Conservation (phyloP, 1,284 basidiomycete genomes). For the Thelephora terrestris region DNA sequence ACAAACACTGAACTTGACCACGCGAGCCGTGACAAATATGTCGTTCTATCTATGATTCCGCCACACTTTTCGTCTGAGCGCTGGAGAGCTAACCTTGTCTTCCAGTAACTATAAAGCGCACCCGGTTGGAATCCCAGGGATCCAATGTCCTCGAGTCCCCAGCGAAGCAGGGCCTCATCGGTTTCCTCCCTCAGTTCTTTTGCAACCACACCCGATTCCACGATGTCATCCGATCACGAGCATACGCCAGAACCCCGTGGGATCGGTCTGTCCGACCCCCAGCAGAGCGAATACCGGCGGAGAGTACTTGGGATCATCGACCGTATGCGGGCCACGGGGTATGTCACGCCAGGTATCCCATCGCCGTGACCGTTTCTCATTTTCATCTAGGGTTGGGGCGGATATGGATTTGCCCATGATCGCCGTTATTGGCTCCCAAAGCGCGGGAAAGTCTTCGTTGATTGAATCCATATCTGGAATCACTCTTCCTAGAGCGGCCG, state of each 20-base stretch:
- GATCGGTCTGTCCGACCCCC: slow-evolving; percentile 37
- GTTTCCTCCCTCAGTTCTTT: too few relatives aligned
- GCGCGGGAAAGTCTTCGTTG: slow-evolving; percentile 63
- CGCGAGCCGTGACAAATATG: too few relatives aligned
- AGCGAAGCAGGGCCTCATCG: too few relatives aligned
- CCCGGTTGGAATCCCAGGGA: too few relatives aligned
- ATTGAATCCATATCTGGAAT: slow-evolving; percentile 69
- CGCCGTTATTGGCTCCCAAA: slow-evolving; percentile 34
- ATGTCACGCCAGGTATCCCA: slow-evolving; percentile 1
- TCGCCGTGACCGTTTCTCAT: slow-evolving; percentile 2
- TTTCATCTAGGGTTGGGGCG: slow-evolving; percentile 37
- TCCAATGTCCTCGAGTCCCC: too few relatives aligned
- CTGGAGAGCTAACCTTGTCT: too few relatives aligned
- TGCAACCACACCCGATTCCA: too few relatives aligned
- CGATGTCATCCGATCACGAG: too few relatives aligned
- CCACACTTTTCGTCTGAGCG: too few relatives aligned
- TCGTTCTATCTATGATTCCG: too few relatives aligned
- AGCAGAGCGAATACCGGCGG: slow-evolving; percentile 26
- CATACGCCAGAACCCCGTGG: neutral
- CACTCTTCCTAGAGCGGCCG: slow-evolving; percentile 52
- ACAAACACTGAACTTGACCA: too few relatives aligned
- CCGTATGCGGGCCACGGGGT: slow-evolving; percentile 47
- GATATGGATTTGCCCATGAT: slow-evolving; percentile 64
- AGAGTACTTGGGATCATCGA: slow-evolving; percentile 43
- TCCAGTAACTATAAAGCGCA: too few relatives aligned